Base-by-base conservation (phyloP, 768 basidiomycete genomes). In the Mycena leptocephala region DNA sequence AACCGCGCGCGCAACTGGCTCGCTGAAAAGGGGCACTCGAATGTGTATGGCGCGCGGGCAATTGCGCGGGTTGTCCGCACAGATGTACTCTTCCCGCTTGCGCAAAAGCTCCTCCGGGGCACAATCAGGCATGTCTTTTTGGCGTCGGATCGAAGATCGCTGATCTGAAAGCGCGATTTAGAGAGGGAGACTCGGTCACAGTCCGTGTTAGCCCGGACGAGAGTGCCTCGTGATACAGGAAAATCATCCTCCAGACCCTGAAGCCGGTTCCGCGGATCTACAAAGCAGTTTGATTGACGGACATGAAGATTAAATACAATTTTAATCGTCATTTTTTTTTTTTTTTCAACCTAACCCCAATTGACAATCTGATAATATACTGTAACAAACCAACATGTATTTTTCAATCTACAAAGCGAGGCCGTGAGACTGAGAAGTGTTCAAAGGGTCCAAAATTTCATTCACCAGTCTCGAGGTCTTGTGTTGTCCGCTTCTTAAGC, bases 21-120 rank as follows among this genome's bases (percentile, higher is more conserved):
- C 5, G 95, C 93, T 0, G 81, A 90, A 72, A 89, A 92, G 58
- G 97, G 97, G 0, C 97, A 95, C 82, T 97, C 95, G 5, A 92
- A 95, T 58, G 84, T 93, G 30, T 97, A 97, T 82, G 97, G 97
- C 28, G 97, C 97, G 0, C 89, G 97, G 37, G 95, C 96, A 8
- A 95, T 98, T 70, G 95, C 95, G 10, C 87, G 97, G n/a, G 92
- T 97, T 24, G 95, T 98, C 5, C 88, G 95, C 65, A 93, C 93
- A 65, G 92, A 94, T 79, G 94, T 98, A 13, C 84, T 96, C 55
- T 95, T 95, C 87, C 95, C 94, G 28, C 86, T 98, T 24, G 96
- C 97, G 0, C 92, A 92, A 24, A 72, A 94, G 82, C 80, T 98
- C 80, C 84, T 98, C 76, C 89, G 89, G 55, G 97, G 97, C 0